Conservation (phyloP, 108 stramenopile genomes). For the Schizochytrium sp. region DNA sequence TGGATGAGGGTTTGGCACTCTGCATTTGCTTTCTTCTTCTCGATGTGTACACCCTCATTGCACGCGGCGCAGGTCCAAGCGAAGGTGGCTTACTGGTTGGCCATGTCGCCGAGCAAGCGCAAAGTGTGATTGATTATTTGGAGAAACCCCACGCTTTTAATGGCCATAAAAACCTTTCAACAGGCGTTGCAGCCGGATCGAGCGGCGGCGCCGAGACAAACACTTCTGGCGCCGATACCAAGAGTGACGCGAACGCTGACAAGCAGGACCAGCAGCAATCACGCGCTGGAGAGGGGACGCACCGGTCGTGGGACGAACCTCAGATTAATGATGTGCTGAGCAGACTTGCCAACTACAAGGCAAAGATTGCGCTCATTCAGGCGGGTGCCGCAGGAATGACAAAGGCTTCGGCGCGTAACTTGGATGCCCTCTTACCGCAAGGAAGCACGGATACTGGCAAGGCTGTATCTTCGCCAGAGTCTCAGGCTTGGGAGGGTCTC, state of each 20-base stretch:
- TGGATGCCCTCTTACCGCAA: background rate
- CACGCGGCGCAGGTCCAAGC: background rate
- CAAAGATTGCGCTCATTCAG: background rate
- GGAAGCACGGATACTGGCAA: background rate
- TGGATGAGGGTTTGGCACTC: background rate
- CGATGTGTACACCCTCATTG: background rate
- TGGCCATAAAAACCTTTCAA: background rate
- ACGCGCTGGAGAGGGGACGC: background rate
- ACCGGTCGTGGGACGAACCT: background rate
- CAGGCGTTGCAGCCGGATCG: background rate
- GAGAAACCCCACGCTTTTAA: constrained; percentile 15
- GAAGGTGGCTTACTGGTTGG: background rate
- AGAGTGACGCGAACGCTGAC: background rate
- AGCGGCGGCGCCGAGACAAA: background rate
- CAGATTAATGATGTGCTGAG: background rate
- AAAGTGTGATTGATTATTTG: constrained; percentile 10
- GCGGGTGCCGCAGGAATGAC: background rate
- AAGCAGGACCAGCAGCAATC: background rate
- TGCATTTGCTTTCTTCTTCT: background rate
- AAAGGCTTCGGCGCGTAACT: background rate
- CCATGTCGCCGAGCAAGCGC: background rate
- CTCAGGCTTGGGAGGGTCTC: background rate
- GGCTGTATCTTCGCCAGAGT: background rate
- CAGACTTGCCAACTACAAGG: background rate
- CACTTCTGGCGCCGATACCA: background rate